These are phyloP conservation scores for Pseudoturritis turrita DNA, from an alignment of 345 rosid species.

Conservation along the genomic window DNA sequence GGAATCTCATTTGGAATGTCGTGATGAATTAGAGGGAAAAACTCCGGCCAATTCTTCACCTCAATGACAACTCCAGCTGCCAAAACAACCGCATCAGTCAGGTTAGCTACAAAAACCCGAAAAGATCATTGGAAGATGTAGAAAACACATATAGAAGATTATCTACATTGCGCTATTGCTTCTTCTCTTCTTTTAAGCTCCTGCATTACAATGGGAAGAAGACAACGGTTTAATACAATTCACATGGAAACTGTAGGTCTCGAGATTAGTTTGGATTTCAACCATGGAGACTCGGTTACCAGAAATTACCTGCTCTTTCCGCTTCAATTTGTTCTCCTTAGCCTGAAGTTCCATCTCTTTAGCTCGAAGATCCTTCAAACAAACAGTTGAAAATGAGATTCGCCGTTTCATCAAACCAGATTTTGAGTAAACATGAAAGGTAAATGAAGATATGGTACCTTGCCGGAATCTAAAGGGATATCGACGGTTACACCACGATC, in stretches of 20 bases:
- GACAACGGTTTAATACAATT: not conserved
- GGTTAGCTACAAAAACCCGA: not conserved
- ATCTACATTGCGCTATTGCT: slow-evolving; percentile 57
- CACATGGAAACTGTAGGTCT: slow-evolving; percentile 16
- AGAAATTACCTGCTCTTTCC: slow-evolving; percentile 68
- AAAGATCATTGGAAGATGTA: slow-evolving; percentile 5
- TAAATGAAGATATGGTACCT: slow-evolving; percentile 37
- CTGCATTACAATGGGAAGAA: slow-evolving; percentile 36
- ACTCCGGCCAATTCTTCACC: slow-evolving; percentile 96
- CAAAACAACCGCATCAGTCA: slow-evolving; percentile 25
- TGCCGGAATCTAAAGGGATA: slow-evolving; percentile 77
- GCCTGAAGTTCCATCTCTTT: slow-evolving; percentile 94
- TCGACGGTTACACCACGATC: slow-evolving; percentile 92
- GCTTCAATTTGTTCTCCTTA: slow-evolving; percentile 85
- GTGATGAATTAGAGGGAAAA: slow-evolving; percentile 91
- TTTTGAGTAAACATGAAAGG: slow-evolving; percentile 1
- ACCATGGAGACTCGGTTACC: not conserved
- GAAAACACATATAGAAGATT: not conserved
- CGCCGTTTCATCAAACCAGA: not conserved
- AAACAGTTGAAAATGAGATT: slow-evolving; percentile 6
- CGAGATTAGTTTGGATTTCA: not conserved
- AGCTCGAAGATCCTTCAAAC: slow-evolving; percentile 64
- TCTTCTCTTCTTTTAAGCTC: slow-evolving; percentile 90
- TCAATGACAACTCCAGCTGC: slow-evolving; percentile 93
- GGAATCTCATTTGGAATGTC: slow-evolving; percentile 95